A percentile compares a stretch with the other conserved stretches of the same genome.
Evolutionary conservation across 164 flowering plant species (phyloP).

Genomic region (Stephania yunnanensis): DNA sequence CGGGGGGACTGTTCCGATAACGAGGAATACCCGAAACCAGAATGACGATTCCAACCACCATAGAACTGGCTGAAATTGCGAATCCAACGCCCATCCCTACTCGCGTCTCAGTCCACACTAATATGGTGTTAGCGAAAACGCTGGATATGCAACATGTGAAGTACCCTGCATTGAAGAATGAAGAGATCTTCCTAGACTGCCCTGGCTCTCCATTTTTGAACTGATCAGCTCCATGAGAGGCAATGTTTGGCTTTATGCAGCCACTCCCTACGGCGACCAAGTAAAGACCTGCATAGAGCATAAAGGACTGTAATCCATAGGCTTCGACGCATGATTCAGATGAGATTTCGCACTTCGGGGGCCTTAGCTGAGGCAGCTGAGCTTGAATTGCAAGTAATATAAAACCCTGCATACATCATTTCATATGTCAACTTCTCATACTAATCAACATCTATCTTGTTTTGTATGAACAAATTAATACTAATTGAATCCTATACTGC

Average conservation of each 20-base stretch:
- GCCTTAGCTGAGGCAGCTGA: constrained; percentile 71
- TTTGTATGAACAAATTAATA: too few relatives aligned
- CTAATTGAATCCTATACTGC: too few relatives aligned
- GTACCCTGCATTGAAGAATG: constrained; percentile 80
- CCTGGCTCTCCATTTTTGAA: constrained; percentile 39
- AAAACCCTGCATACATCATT: constrained; percentile 45
- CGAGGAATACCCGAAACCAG: constrained; percentile 53
- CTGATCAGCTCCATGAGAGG: constrained; percentile 87
- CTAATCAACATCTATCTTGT: too few relatives aligned
- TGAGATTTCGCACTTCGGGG: constrained; percentile 57
- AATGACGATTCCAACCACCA: constrained; percentile 63
- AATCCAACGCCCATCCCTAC: constrained; percentile 92
- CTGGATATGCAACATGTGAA: constrained; percentile 81
- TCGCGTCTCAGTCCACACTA: constrained; percentile 78
- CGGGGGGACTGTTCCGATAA: constrained; percentile 73
- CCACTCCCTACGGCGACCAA: constrained; percentile 90
- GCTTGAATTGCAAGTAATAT: constrained; percentile 78
- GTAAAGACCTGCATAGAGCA: constrained; percentile 48
- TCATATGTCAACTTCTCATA: not conserved
- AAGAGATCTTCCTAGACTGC: constrained; percentile 61
- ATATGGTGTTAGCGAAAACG: constrained; percentile 68
- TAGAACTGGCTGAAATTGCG: constrained; percentile 70
- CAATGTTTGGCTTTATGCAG: constrained; percentile 85
- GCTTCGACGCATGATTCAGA: constrained; percentile 33
- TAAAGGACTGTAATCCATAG: constrained; percentile 39